phyloP scores from a whole-genome alignment of 1,139 yeast genomes.

The Taphrina wiesneri region DNA sequence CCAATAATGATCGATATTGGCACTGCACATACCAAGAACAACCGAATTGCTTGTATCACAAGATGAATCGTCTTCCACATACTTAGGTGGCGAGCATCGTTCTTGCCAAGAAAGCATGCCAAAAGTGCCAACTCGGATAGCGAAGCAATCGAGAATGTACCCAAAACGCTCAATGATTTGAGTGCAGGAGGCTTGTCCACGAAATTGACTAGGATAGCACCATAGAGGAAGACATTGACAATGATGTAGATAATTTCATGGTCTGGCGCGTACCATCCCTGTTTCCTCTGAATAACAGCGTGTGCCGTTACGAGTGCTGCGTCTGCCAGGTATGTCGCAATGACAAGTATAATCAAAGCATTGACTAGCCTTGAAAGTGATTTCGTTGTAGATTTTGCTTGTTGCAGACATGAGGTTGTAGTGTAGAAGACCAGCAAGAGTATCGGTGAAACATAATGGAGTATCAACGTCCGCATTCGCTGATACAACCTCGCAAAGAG shows the following conservation, averaged over 20 bases:
- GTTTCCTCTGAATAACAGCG: constrained; percentile 9
- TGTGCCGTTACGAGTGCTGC: constrained; percentile 15
- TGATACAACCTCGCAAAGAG: background rate
- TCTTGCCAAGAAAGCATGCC: constrained; percentile 18
- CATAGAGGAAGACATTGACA: constrained; percentile 20
- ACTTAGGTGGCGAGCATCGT: constrained; percentile 5
- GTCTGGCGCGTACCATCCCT: constrained; percentile 25
- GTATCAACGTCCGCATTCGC: constrained; percentile 13
- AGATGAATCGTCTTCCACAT: constrained; percentile 11
- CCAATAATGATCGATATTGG: constrained; percentile 5
- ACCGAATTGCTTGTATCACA: constrained; percentile 4
- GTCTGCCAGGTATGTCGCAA: constrained; percentile 14
- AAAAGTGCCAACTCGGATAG: constrained; percentile 12
- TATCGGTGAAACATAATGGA: constrained; percentile 14
- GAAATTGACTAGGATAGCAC: constrained; percentile 18
- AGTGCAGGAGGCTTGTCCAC: constrained; percentile 26
- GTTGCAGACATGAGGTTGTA: constrained; percentile 21
- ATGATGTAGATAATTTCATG: constrained; percentile 20
- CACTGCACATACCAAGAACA: background rate
- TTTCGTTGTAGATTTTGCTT: background rate
- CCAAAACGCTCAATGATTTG: constrained; percentile 7
- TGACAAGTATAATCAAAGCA: constrained; percentile 6
- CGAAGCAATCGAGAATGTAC: constrained; percentile 8
- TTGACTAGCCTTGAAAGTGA: background rate
- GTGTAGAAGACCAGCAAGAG: constrained; percentile 9